Evolutionary conservation across 176 grass and related monocot genomes (phyloP).

Genomic region (Raddia distichophylla): DNA sequence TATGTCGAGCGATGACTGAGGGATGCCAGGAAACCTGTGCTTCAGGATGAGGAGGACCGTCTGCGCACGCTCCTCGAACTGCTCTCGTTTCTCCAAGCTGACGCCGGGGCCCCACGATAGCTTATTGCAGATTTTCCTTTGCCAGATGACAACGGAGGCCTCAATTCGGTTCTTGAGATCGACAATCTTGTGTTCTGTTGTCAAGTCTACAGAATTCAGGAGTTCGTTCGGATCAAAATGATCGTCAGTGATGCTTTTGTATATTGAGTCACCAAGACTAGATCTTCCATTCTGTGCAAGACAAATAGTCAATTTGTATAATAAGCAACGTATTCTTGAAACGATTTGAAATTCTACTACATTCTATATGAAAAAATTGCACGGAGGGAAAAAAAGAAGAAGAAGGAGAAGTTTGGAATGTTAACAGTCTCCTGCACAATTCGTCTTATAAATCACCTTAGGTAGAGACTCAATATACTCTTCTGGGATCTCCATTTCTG

Average conservation of each 20-base stretch:
- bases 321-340: neutral
- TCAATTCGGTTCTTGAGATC: conserved; percentile 85
- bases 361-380: neutral
- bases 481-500: conserved; percentile 76
- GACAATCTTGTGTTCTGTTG: conserved; percentile 71
- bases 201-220: conserved; percentile 61
- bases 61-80: conserved; percentile 70
- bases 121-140: conserved; percentile 62
- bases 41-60: conserved; percentile 74
- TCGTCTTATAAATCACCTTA: conserved; percentile 49
- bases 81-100: conserved; percentile 74
- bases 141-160: conserved; percentile 85
- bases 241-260: conserved; percentile 65
- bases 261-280: conserved; percentile 72
- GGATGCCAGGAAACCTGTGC: conserved; percentile 61
- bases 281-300: conserved; percentile 76
- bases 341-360: neutral
- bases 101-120: conserved; percentile 55
- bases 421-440: neutral
- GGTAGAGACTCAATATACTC: conserved; percentile 71
- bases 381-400: conserved; percentile 5
- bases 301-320: neutral
- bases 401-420: neutral
- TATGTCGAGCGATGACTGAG: conserved; percentile 72
- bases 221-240: conserved; percentile 68